Conservation (phyloP, 768 basidiomycete genomes). For the Dioszegia hungarica region DNA sequence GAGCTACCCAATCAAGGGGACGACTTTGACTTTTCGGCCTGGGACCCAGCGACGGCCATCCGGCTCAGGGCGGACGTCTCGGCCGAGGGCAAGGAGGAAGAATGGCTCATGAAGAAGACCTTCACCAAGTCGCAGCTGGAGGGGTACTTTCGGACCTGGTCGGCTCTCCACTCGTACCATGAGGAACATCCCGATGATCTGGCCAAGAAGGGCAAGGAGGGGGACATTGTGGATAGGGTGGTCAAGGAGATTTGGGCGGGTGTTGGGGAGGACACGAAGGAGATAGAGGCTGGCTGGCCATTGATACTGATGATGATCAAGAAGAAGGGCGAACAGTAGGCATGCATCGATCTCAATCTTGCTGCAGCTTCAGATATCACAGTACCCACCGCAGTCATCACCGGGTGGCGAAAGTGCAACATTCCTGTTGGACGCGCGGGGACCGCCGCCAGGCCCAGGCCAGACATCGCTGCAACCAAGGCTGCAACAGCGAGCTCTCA, state of each 20-base stretch:
- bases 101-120: slow-evolving; percentile 58
- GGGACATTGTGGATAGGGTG: slow-evolving; percentile 64
- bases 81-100: slow-evolving; percentile 51
- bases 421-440: too few species aligned
- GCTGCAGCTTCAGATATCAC: too few species aligned
- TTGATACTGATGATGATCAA: slow-evolving; percentile 47
- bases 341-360: neutral
- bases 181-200: slow-evolving; percentile 61
- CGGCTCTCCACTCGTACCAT: slow-evolving; percentile 64
- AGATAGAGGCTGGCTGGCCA: slow-evolving; percentile 53
- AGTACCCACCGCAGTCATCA: too few species aligned
- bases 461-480: too few species aligned
- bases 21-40: slow-evolving; percentile 7
- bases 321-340: slow-evolving; percentile 15
- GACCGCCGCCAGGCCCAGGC: too few species aligned
- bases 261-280: slow-evolving; percentile 30
- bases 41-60: slow-evolving; percentile 28
- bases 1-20: neutral
- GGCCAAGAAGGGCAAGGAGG: slow-evolving; percentile 49
- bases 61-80: slow-evolving; percentile 46
- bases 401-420: too few species aligned
- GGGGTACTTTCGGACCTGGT: slow-evolving; percentile 67
- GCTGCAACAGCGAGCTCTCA: too few species aligned
- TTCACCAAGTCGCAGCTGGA: slow-evolving; percentile 66
- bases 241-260: slow-evolving; percentile 50